phyloP scores from a whole-genome alignment of 176 grass and related monocot genomes.

The Carex cristatella region DNA sequence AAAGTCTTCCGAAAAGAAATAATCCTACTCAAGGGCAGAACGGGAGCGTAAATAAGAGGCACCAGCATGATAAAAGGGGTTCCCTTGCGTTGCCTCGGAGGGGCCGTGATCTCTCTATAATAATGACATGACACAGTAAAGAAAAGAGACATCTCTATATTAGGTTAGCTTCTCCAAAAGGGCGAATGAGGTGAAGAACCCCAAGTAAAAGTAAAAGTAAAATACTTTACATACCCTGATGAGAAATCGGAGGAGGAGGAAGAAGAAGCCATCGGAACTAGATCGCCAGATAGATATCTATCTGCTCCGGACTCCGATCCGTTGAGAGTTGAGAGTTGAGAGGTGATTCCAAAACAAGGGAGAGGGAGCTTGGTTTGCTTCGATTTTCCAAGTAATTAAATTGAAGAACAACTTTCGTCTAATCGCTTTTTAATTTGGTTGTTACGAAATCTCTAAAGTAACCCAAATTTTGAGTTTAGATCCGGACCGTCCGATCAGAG shows the following conservation, averaged over 20 bases:
- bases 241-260: slow-evolving; percentile 42
- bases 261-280: slow-evolving; percentile 43
- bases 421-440: not conserved
- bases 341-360: not conserved
- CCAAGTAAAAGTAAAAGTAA: not conserved
- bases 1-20: not conserved
- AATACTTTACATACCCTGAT: slow-evolving; percentile 18
- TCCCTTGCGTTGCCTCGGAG: slow-evolving; percentile 42
- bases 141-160: not conserved
- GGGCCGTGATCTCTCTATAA: slow-evolving; percentile 30
- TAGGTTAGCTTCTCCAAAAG: too few relatives aligned
- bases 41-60: slow-evolving; percentile 79
- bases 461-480: too few relatives aligned
- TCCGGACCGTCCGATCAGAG: too few relatives aligned
- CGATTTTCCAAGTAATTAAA: not conserved
- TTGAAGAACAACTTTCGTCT: not conserved
- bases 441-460: too few relatives aligned
- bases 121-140: slow-evolving; percentile 20
- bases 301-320: not conserved
- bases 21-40: slow-evolving; percentile 67
- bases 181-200: too few relatives aligned
- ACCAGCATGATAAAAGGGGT: slow-evolving; percentile 57
- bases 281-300: not conserved
- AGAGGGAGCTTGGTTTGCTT: not conserved
- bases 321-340: not conserved